Percentiles rank a stretch among this genome's conserved stretches.
Conservation (phyloP, 1,139 yeast genomes). For the Protomyces inouyei region DNA sequence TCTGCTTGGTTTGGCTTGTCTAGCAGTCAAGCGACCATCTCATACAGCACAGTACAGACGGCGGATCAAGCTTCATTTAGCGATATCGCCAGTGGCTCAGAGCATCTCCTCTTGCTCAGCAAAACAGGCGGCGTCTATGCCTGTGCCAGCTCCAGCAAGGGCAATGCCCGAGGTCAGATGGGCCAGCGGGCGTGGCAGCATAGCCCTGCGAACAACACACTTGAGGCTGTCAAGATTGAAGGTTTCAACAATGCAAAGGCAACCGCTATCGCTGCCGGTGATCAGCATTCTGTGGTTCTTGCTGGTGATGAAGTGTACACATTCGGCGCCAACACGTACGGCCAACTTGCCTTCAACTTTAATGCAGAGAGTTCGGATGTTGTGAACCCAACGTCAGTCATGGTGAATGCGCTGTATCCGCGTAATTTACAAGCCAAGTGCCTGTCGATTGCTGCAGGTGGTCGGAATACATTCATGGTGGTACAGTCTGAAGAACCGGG, state of each 20-base stretch:
- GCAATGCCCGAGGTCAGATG: constrained; percentile 59
- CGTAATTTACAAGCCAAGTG: constrained; percentile 39
- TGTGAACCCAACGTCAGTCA: constrained; percentile 61
- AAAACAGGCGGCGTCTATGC: constrained; percentile 45
- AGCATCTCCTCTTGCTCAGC: constrained; percentile 62
- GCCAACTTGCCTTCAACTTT: constrained; percentile 76
- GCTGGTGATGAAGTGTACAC: constrained; percentile 61
- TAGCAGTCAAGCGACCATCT: constrained; percentile 5
- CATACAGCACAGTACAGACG: constrained; percentile 8
- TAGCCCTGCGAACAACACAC: constrained; percentile 36
- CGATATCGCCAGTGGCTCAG: constrained; percentile 56
- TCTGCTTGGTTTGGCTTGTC: constrained; percentile 25
- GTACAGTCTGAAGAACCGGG: constrained; percentile 34
- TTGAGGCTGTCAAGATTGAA: constrained; percentile 39
- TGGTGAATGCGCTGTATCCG: constrained; percentile 43
- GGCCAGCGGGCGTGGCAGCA: constrained; percentile 48
- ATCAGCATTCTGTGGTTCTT: constrained; percentile 62
- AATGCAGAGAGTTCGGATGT: constrained; percentile 55
- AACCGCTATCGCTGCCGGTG: constrained; percentile 64
- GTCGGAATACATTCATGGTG: constrained; percentile 55
- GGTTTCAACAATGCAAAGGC: constrained; percentile 19
- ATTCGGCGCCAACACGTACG: constrained; percentile 78
- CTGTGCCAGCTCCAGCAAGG: constrained; percentile 46
- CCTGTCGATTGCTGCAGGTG: constrained; percentile 60
- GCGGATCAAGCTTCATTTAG: constrained; percentile 48